Base-by-base conservation (phyloP, 2,329 filamentous ascomycete species). In the Karstenula rhodostoma region DNA sequence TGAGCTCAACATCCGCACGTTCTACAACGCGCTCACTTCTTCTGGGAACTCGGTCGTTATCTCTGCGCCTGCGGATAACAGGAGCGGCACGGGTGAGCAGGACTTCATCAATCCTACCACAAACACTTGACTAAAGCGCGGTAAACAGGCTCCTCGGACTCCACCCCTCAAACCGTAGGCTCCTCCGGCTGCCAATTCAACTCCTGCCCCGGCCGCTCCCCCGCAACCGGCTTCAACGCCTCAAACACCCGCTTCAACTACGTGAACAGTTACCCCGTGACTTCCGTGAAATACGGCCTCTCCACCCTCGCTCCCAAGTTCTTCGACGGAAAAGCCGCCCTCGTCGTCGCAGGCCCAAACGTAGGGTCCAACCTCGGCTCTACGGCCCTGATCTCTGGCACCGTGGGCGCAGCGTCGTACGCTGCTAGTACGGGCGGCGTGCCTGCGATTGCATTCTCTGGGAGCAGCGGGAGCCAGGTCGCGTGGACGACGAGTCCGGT, bases 221-320 rank as follows among this genome's bases (percentile, higher is more conserved):
- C 47, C 23, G 25, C 47, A 4, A 17, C 3, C 5, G 47, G 47
- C 47, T 33, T 8, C 27, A 49, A 49, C 17, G 27, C 27, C 8
- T 49, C 47, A 22, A 49, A 49, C 47, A 29, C 47, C 12, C 47
- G 27, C 47, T 32, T 49, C 47, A 49, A 49, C 27, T 49, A 49
- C 47, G 47, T 49, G 9, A 49, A 49, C 47, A 19, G 15, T 6
- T 49, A 33, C 27, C 47, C 47, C 17, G 47, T 49, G 5, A 49
- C 47, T 2, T 32, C 47, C 5, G 47, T 49, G n/a, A 49, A 49
- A 49, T 49, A 49, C 27, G 47, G 47, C 7, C 27, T 49, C 13
- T 15, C 25, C 25, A 49, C 47, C 5, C 27, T 49, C 47, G 17
- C 47, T 5, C 47, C 47, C 10, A n/a, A 49, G 12, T 49, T 49